These are phyloP conservation scores for Mycena galericulata DNA, from an alignment of 768 basidiomycete genomes.

Conservation along the genomic window DNA sequence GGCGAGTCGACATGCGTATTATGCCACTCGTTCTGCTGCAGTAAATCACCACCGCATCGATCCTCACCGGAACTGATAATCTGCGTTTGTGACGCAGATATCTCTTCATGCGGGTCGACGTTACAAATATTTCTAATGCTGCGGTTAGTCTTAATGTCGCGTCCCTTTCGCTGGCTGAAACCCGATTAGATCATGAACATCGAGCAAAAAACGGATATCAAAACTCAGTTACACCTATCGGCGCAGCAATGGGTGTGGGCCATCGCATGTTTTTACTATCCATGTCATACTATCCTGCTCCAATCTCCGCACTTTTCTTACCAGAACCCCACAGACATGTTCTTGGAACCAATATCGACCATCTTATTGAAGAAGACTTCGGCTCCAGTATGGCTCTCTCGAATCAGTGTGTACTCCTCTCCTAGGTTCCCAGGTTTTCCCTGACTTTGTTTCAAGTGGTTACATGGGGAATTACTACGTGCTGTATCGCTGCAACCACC, in stretches of 20 bases:
- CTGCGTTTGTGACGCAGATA: constrained; percentile 15
- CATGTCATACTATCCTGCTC: constrained; percentile 5
- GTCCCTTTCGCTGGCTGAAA: neutral
- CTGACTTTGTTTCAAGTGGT: constrained; percentile 26
- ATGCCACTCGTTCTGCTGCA: constrained; percentile 32
- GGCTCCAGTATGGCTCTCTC: constrained; percentile 24
- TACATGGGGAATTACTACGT: constrained; percentile 37
- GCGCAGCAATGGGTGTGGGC: constrained; percentile 41
- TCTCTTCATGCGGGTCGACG: constrained; percentile 38
- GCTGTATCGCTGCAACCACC: constrained; percentile 35
- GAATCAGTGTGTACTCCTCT: constrained; percentile 15
- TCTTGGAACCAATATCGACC: constrained; percentile 36
- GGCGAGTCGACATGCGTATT: constrained; percentile 23
- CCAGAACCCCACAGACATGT: constrained; percentile 14
- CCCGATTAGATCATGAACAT: constrained; percentile 34
- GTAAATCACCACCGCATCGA: constrained; percentile 8
- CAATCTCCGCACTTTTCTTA: neutral
- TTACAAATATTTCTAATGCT: constrained; percentile 38
- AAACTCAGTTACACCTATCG: constrained; percentile 31
- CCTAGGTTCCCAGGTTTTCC: constrained; percentile 12
- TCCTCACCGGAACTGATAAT: neutral
- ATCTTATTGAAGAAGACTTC: constrained; percentile 36
- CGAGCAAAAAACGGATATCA: constrained; percentile 37
- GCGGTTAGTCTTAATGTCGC: constrained; percentile 10
- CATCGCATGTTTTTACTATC: constrained; percentile 39